Evolutionary conservation across 495 filamentous ascomycete genomes (phyloP).

Genomic region (Neurospora sp.): DNA sequence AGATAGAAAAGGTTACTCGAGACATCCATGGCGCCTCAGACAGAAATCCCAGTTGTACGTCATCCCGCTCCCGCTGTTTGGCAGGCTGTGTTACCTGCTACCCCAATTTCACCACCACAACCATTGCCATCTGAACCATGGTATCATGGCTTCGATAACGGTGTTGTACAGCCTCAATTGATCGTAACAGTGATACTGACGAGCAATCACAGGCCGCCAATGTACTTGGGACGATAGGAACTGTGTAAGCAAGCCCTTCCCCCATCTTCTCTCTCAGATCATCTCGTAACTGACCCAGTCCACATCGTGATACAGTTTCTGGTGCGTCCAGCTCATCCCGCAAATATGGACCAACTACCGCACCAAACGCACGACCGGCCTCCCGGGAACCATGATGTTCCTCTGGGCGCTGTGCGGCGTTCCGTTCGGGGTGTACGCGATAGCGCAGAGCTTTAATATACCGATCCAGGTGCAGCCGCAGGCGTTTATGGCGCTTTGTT

Average conservation of each 20-base stretch:
- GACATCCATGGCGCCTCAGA: conserved; percentile 31
- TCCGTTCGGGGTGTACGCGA: conserved; percentile 34
- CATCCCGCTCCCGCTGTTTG: neutral
- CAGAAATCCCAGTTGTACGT: conserved; percentile 31
- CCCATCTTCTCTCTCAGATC: neutral
- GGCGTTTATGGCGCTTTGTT: conserved; percentile 51
- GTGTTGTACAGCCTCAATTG: neutral
- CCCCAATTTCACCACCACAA: no score
- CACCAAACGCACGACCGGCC: conserved; percentile 59
- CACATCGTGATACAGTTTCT: conserved; percentile 21
- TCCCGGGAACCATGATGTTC: conserved; percentile 65
- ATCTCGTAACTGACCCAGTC: neutral
- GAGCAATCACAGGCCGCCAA: conserved; percentile 28
- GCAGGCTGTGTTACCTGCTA: conserved; percentile 1
- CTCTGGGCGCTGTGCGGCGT: conserved; percentile 55
- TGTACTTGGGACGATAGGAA: conserved; percentile 25
- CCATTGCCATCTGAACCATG: neutral
- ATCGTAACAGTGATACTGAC: neutral
- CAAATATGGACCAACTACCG: conserved; percentile 64
- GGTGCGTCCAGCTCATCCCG: conserved; percentile 41
- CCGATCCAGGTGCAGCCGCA: conserved; percentile 68
- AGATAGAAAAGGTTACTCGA: neutral
- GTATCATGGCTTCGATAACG: neutral
- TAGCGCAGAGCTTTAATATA: conserved; percentile 58
- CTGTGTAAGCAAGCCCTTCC: neutral